phyloP scores from a whole-genome alignment of 306 rosid species.

The barrel medic (Medicago truncatula) region MtrunA17r5.0-ANR NC_053044.1:45598501-45599000 shows the following conservation, averaged over 20 bases:
- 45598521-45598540: constrained; percentile 94
- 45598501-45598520: constrained; percentile 96
- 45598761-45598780: constrained; percentile 94
- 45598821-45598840: constrained; percentile 86
- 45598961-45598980: background rate
- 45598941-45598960: background rate
- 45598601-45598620: constrained; percentile 83
- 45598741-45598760: constrained; percentile 91
- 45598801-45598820: constrained; percentile 81
- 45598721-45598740: constrained; percentile 88
- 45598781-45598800: constrained; percentile 91
- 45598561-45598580: constrained; percentile 96
- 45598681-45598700: constrained; percentile 65
- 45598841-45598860: constrained; percentile 97
- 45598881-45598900: constrained; percentile 42
- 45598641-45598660: constrained; percentile 13
- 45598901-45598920: background rate
- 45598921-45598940: background rate
- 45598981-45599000: background rate
- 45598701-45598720: constrained; percentile 89
- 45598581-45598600: constrained; percentile 88
- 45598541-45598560: constrained; percentile 83
- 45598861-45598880: constrained; percentile 97
- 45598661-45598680: constrained; percentile 8
- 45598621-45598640: constrained; percentile 16